Evolutionary conservation across 352 stramenopile species (phyloP).

Genomic region (Globisporangium apiculatum): DNA sequence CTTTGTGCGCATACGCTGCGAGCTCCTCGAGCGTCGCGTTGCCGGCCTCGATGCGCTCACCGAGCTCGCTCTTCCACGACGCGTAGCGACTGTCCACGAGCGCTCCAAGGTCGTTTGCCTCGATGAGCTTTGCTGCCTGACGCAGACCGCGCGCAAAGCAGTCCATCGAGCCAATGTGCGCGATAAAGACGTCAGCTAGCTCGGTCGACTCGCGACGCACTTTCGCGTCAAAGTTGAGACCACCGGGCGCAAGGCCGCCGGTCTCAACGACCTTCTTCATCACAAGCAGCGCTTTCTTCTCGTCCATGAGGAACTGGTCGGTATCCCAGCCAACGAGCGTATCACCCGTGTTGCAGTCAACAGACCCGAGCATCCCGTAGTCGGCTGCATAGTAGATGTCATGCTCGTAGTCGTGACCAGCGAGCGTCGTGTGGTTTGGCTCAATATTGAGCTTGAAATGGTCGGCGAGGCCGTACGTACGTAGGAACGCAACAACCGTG

Average conservation of each 20-base stretch:
- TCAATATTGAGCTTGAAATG: constrained; percentile 89
- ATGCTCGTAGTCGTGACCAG: constrained; percentile 80
- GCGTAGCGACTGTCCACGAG: constrained; percentile 61
- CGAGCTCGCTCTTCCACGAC: constrained; percentile 56
- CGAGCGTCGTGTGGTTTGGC: constrained; percentile 84
- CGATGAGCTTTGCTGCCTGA: constrained; percentile 56
- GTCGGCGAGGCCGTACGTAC: constrained; percentile 61
- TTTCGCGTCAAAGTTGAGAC: constrained; percentile 86
- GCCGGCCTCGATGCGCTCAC: constrained; percentile 48
- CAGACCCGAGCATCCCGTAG: constrained; percentile 72
- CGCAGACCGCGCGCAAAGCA: constrained; percentile 69
- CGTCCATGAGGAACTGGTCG: constrained; percentile 82
- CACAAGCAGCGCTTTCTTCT: constrained; percentile 63
- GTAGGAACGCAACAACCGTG: constrained; percentile 80
- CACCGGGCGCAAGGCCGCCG: constrained; percentile 56
- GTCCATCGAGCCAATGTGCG: constrained; percentile 84
- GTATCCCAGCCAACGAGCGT: constrained; percentile 54
- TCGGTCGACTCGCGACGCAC: constrained; percentile 77
- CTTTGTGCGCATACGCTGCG: constrained; percentile 26
- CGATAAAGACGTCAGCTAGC: constrained; percentile 76
- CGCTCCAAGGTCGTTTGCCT: constrained; percentile 39
- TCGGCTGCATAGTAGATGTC: constrained; percentile 72
- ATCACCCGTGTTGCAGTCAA: constrained; percentile 83
- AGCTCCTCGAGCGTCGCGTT: constrained; percentile 63
- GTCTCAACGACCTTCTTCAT: constrained; percentile 75